These are phyloP conservation scores for Leishmania aethiopica DNA, from an alignment of 208 protist species.

Conservation along the genomic window DNA sequence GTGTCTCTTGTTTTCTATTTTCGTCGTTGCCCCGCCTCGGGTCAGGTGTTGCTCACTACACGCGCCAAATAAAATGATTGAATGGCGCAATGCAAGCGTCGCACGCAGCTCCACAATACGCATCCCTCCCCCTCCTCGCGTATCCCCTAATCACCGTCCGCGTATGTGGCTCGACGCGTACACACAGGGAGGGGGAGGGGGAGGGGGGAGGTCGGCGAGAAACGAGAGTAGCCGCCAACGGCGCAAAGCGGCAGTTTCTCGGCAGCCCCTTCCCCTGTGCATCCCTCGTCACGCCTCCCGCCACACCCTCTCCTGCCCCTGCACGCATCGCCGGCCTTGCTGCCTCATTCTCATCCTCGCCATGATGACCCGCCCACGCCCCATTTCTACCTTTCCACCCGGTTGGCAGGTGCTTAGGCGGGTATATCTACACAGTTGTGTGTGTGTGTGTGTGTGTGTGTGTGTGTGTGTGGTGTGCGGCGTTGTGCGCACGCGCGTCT, in stretches of 20 bases:
- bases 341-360: not conserved
- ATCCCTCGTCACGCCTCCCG: not conserved
- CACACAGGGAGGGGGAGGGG: not conserved
- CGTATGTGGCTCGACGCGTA: not conserved
- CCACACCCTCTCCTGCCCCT: not conserved
- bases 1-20: not conserved
- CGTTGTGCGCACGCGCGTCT: not conserved
- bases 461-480: not conserved
- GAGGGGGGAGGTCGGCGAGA: not conserved
- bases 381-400: not conserved
- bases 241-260: not conserved
- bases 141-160: not conserved
- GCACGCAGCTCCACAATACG: not conserved
- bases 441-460: not conserved
- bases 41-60: not conserved
- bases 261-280: not conserved
- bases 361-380: not conserved
- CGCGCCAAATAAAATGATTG: not conserved
- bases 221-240: not conserved
- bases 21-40: not conserved
- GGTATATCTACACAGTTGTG: not conserved
- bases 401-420: not conserved
- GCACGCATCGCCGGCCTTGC: not conserved
- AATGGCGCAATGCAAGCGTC: not conserved
- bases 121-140: not conserved